Percentiles rank a stretch among this genome's conserved stretches.
These are phyloP conservation scores for Catenaria anguillulae DNA, from an alignment of 371 early-diverging fungal species.

Conservation along the genomic window DNA sequence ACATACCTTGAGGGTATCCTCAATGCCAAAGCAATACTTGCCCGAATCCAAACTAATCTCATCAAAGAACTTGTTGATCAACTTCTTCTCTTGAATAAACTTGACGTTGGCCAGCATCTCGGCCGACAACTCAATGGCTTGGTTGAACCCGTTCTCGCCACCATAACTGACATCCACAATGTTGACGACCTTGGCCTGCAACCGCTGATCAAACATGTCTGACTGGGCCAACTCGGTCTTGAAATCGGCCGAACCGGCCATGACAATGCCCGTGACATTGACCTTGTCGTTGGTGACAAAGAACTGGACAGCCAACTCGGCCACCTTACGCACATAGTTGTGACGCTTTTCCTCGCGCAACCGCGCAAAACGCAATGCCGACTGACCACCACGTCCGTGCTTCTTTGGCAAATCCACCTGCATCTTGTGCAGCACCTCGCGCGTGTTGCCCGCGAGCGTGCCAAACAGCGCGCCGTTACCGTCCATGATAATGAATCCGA, in stretches of 20 bases:
- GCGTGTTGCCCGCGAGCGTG: constrained; percentile 90
- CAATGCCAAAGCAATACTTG: constrained; percentile 91
- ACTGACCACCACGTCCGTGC: constrained; percentile 99
- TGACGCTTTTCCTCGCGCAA: constrained; percentile 97
- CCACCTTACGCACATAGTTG: constrained; percentile 98
- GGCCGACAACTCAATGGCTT: constrained; percentile 93
- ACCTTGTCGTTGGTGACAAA: constrained; percentile 84
- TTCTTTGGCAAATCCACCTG: constrained; percentile 98
- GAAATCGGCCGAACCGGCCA: constrained; percentile 98
- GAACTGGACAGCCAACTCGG: constrained; percentile 85
- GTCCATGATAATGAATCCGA: constrained; percentile 99
- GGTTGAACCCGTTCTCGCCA: constrained; percentile 98
- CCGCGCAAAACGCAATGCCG: constrained; percentile 98
- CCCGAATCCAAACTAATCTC: constrained; percentile 95
- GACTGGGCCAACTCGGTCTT: constrained; percentile 90
- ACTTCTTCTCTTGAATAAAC: constrained; percentile 97
- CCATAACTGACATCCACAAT: constrained; percentile 98
- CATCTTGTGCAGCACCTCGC: constrained; percentile 91
- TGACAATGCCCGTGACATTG: constrained; percentile 86
- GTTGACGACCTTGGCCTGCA: constrained; percentile 79
- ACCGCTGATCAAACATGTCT: constrained; percentile 86
- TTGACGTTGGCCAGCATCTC: constrained; percentile 94
- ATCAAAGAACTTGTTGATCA: constrained; percentile 92
- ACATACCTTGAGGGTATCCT: constrained; percentile 76
- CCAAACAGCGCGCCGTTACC: constrained; percentile 98